These are phyloP conservation scores for Salvia rosmarinus DNA, from an alignment of 257 asterid species.

Conservation along the genomic window DNA sequence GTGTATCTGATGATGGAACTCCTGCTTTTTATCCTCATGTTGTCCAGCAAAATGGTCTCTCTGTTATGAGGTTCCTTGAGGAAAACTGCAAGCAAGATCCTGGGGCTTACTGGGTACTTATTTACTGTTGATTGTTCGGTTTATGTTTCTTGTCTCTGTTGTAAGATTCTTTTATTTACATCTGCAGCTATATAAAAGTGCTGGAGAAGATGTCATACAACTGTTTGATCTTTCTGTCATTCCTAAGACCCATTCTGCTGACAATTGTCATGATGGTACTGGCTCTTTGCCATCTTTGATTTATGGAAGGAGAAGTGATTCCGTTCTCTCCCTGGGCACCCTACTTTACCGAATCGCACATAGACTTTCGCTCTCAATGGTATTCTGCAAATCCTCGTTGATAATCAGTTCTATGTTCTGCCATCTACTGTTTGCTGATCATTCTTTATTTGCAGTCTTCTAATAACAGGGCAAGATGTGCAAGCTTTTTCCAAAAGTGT, in stretches of 20 bases:
- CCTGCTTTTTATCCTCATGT: conserved; percentile 95
- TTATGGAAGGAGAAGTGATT: conserved; percentile 81
- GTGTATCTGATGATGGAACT: conserved; percentile 90
- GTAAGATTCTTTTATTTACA: conserved; percentile 32
- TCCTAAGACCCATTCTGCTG: conserved; percentile 63
- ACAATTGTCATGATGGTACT: conserved; percentile 60
- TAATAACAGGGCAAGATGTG: conserved; percentile 70
- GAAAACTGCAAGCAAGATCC: conserved; percentile 98
- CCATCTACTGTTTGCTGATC: conserved; percentile 32
- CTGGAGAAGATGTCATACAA: conserved; percentile 92
- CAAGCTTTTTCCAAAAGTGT: conserved; percentile 76
- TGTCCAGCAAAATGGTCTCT: conserved; percentile 87
- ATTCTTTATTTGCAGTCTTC: conserved; percentile 61
- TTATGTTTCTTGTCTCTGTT: conserved; percentile 13
- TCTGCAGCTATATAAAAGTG: conserved; percentile 81
- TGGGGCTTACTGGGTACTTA: conserved; percentile 94
- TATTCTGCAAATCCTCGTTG: conserved; percentile 37
- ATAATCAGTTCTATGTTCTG: conserved; percentile 24
- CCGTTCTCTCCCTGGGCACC: conserved; percentile 85
- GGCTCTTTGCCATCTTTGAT: conserved; percentile 65
- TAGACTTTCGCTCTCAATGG: conserved; percentile 88
- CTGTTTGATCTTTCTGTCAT: conserved; percentile 93
- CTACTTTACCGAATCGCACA: conserved; percentile 87
- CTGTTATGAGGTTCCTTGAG: conserved; percentile 83
- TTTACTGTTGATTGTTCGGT: conserved; percentile 25